Base-by-base conservation (phyloP, 2,329 filamentous ascomycete genomes). In the Curvularia hawaiiensis region DNA sequence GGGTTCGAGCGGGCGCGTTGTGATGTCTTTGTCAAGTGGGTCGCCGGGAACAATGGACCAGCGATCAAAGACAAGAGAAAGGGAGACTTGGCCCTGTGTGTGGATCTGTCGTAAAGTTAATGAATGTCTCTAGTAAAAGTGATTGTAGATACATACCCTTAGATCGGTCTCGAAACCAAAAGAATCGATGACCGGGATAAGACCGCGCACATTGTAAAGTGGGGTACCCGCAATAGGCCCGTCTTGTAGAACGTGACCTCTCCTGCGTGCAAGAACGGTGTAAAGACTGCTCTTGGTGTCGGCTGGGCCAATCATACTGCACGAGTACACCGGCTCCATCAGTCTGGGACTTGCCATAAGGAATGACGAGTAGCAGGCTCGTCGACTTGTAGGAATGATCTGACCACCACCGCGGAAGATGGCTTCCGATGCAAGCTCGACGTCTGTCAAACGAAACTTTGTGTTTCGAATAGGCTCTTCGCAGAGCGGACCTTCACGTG, bases 381-480 rank as follows among this genome's bases (percentile, higher is more conserved):
- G 87, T 52, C 95, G 89, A 57, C 93, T 89, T 1, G 95, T 98
- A 45, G 95, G 95, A 74, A 99, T 99, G 73, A 99, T 96, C 77
- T 99, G 95, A 44, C 95, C 95, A 65, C 94, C 94, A 56, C 95
- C 95, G 50, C 95, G 88, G 82, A 92, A 96, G 72, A 99, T 98
- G 50, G 94, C 90, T 78, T 98, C 92, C 50, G 88, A 84, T 11
- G 93, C 94, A 20, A 99, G 84, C 41, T 90, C 83, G 52, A 97
- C 87, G 73, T 98, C 94, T 60, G 93, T 98, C 71, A 99, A 87
- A 74, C 93, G 92, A 84, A 99, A 99, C 74, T 97, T 97, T 67
- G 92, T 92, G 78, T 99, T 99, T 68, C 95, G 93, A 72, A 99
- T 98, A 33, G 95, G 95, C 81, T 99, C 95, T 89, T 99, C 95